These are phyloP conservation scores for Rhizophora apiculata DNA, from an alignment of 345 rosid genomes.

Conservation along the genomic window DNA sequence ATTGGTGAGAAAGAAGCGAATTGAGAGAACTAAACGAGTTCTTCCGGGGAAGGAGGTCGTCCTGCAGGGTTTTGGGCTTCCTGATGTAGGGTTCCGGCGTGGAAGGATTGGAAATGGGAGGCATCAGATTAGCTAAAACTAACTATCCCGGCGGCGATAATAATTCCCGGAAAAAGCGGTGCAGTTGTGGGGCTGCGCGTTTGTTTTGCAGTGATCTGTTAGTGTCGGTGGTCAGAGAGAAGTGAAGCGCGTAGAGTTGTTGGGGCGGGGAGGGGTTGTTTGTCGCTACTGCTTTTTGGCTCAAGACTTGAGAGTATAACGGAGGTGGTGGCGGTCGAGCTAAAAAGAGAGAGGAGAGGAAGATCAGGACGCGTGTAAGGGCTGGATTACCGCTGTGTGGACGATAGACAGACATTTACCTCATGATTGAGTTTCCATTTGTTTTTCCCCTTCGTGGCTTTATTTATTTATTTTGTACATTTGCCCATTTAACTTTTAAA, in stretches of 20 bases:
- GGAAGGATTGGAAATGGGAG: slow-evolving; percentile 42
- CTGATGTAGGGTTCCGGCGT: slow-evolving; percentile 41
- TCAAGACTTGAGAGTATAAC: too few species aligned
- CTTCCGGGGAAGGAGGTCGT: slow-evolving; percentile 23
- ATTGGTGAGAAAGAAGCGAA: slow-evolving; percentile 27
- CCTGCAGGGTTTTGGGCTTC: slow-evolving; percentile 30
- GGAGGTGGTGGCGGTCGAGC: not conserved
- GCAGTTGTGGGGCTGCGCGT: not conserved
- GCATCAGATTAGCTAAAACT: slow-evolving; percentile 36
- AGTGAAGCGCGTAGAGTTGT: not conserved
- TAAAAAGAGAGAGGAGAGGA: not conserved
- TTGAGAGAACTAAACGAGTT: slow-evolving; percentile 40
- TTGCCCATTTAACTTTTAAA: too few species aligned
- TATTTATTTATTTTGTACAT: too few species aligned
- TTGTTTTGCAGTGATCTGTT: too few species aligned
- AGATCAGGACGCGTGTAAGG: not conserved
- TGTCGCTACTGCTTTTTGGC: too few species aligned
- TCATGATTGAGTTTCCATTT: too few species aligned
- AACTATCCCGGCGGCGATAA: slow-evolving; percentile 18
- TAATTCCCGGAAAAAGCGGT: slow-evolving; percentile 19
- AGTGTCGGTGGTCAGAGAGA: not conserved
- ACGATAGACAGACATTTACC: too few species aligned
- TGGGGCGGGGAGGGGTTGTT: too few species aligned
- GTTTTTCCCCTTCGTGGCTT: too few species aligned
- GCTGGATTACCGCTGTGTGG: not conserved